These are phyloP conservation scores for Exobasidium cylindrosporum DNA, from an alignment of 1,284 basidiomycete genomes.

Conservation along the genomic window DNA sequence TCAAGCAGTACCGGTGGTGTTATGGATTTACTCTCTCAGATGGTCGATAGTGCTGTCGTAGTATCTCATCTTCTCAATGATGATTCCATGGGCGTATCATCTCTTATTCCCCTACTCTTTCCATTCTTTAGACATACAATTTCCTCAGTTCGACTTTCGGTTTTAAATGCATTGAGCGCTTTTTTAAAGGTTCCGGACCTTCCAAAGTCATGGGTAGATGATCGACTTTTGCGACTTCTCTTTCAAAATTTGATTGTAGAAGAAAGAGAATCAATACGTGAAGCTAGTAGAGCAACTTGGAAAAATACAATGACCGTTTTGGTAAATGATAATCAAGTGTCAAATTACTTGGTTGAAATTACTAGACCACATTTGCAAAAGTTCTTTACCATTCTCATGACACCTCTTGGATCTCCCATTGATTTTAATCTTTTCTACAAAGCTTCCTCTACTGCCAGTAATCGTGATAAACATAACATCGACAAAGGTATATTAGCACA, in stretches of 20 bases:
- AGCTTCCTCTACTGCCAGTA: slow-evolving; percentile 59
- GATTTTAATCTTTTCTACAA: slow-evolving; percentile 70
- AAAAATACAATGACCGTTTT: slow-evolving; percentile 63
- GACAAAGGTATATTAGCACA: slow-evolving; percentile 94
- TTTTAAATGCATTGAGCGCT: slow-evolving; percentile 81
- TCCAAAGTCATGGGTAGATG: slow-evolving; percentile 72
- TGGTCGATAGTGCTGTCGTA: slow-evolving; percentile 62
- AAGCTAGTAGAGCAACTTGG: slow-evolving; percentile 77
- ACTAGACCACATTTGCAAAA: slow-evolving; percentile 17
- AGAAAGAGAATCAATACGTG: slow-evolving; percentile 79
- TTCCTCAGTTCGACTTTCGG: slow-evolving; percentile 83
- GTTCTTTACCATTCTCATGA: slow-evolving; percentile 74
- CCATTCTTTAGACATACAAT: slow-evolving; percentile 99
- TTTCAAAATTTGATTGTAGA: slow-evolving; percentile 95
- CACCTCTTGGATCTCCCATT: slow-evolving; percentile 79
- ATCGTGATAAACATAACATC: slow-evolving; percentile 73
- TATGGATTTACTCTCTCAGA: slow-evolving; percentile 71
- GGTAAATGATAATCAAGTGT: not conserved
- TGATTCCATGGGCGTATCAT: slow-evolving; percentile 59
- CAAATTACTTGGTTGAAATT: not conserved
- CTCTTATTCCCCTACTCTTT: slow-evolving; percentile 81
- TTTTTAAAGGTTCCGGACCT: slow-evolving; percentile 78
- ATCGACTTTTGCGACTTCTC: slow-evolving; percentile 75
- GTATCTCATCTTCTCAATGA: slow-evolving; percentile 65
- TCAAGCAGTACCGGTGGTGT: slow-evolving; percentile 94